Percentiles rank a stretch among this genome's conserved stretches.
These are phyloP conservation scores for Colletotrichum cordylinicola DNA, from an alignment of 2,329 filamentous ascomycete species.

Conservation along the genomic window DNA sequence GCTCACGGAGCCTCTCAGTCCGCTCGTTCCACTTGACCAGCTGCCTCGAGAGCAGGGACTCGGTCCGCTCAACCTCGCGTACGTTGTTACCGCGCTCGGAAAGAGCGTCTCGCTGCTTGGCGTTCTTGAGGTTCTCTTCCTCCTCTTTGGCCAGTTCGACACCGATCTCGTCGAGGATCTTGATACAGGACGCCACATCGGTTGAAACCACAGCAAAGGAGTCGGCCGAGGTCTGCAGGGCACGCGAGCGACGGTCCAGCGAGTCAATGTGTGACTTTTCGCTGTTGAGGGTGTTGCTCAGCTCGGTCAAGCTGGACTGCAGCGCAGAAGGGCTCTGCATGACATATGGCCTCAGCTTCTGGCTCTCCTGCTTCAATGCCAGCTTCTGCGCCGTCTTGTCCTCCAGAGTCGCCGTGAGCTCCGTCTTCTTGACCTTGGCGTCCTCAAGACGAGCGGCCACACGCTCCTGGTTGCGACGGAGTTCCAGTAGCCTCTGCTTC, in stretches of 20 bases:
- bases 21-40: constrained; percentile 85
- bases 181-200: constrained; percentile 88
- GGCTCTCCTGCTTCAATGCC: constrained; percentile 80
- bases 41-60: constrained; percentile 83
- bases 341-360: constrained; percentile 90
- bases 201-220: constrained; percentile 84
- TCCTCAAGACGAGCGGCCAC: constrained; percentile 84
- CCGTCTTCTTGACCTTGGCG: constrained; percentile 79
- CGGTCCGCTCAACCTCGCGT: constrained; percentile 87
- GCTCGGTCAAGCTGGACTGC: constrained; percentile 80
- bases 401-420: constrained; percentile 75
- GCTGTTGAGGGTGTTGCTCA: constrained; percentile 76
- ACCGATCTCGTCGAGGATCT: constrained; percentile 86
- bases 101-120: constrained; percentile 84
- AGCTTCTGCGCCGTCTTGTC: constrained; percentile 74
- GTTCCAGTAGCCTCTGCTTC: constrained; percentile 80
- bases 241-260: constrained; percentile 85
- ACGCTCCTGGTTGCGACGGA: constrained; percentile 81
- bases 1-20: constrained; percentile 82
- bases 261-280: constrained; percentile 88
- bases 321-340: constrained; percentile 85
- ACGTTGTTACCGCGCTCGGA: constrained; percentile 89
- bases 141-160: constrained; percentile 89
- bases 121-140: constrained; percentile 82
- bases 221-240: constrained; percentile 89